phyloP scores from a whole-genome alignment of 1,284 basidiomycete species.

The Boletellus deceptivus region DNA sequence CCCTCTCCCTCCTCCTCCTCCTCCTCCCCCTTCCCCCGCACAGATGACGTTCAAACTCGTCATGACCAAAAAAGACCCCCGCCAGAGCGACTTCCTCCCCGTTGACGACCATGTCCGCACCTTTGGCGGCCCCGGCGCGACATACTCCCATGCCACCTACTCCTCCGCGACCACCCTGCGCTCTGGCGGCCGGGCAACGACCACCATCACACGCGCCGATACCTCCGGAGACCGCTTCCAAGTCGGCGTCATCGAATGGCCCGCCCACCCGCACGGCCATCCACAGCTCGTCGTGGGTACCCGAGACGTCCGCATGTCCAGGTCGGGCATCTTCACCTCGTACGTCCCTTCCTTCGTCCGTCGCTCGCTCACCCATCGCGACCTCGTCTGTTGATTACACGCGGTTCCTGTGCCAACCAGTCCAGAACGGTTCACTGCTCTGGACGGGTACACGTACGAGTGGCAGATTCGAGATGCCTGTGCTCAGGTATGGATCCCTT shows the following conservation, averaged over 20 bases:
- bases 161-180: slow-evolving; percentile 19
- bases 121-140: not conserved
- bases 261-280: slow-evolving; percentile 1
- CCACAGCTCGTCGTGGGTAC: slow-evolving; percentile 28
- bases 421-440: slow-evolving; percentile 27
- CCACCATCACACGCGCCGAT: slow-evolving; percentile 26
- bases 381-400: not conserved
- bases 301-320: slow-evolving; percentile 24
- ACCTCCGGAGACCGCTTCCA: slow-evolving; percentile 22
- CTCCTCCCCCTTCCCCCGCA: not conserved
- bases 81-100: slow-evolving; percentile 23
- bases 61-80: slow-evolving; percentile 27
- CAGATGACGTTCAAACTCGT: slow-evolving; percentile 26
- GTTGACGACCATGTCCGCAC: not conserved
- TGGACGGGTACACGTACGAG: slow-evolving; percentile 26
- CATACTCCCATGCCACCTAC: slow-evolving; percentile 8
- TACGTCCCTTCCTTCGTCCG: slow-evolving; percentile 4
- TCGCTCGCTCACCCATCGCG: no score
- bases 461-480: slow-evolving; percentile 27
- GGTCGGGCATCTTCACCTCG: slow-evolving; percentile 26
- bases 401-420: slow-evolving; percentile 6
- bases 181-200: slow-evolving; percentile 19
- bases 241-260: slow-evolving; percentile 34
- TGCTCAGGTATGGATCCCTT: slow-evolving; percentile 21
- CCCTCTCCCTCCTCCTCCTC: no score